Conservation (phyloP, 768 basidiomycete genomes). For the Boletellus sp. region DNA sequence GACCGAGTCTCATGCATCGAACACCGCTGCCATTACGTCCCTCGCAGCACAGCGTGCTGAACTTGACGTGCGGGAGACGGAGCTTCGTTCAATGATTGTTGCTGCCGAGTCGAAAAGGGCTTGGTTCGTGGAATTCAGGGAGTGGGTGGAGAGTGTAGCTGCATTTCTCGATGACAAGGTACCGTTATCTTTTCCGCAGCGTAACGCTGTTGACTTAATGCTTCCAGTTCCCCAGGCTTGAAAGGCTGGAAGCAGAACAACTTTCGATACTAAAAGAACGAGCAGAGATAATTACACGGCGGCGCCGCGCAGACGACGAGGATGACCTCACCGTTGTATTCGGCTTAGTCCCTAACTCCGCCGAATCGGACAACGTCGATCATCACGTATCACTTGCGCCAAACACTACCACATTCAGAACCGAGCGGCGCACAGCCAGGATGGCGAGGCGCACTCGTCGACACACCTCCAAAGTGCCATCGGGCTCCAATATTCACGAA, state of each 20-base stretch:
- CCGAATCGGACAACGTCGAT: slow-evolving; percentile 47
- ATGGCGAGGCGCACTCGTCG: slow-evolving; percentile 50
- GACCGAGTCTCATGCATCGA: slow-evolving; percentile 63
- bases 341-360: slow-evolving; percentile 45
- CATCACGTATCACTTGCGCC: slow-evolving; percentile 48
- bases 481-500: slow-evolving; percentile 38
- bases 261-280: slow-evolving; percentile 72
- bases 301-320: slow-evolving; percentile 72
- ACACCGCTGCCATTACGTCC: slow-evolving; percentile 52
- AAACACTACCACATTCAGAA: slow-evolving; percentile 43
- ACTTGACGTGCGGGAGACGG: slow-evolving; percentile 63
- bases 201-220: neutral
- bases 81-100: slow-evolving; percentile 71
- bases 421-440: slow-evolving; percentile 60
- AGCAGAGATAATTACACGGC: slow-evolving; percentile 58
- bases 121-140: slow-evolving; percentile 76
- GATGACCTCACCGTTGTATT: slow-evolving; percentile 76
- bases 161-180: slow-evolving; percentile 91
- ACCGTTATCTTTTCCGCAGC: slow-evolving; percentile 3
- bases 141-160: slow-evolving; percentile 80
- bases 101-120: slow-evolving; percentile 73
- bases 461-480: slow-evolving; percentile 25
- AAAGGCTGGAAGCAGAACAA: slow-evolving; percentile 74
- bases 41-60: slow-evolving; percentile 61
- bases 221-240: slow-evolving; percentile 68